These are phyloP conservation scores for Wickerhamomyces sp. DNA, from an alignment of 1,139 yeast species.

Conservation along the genomic window DNA sequence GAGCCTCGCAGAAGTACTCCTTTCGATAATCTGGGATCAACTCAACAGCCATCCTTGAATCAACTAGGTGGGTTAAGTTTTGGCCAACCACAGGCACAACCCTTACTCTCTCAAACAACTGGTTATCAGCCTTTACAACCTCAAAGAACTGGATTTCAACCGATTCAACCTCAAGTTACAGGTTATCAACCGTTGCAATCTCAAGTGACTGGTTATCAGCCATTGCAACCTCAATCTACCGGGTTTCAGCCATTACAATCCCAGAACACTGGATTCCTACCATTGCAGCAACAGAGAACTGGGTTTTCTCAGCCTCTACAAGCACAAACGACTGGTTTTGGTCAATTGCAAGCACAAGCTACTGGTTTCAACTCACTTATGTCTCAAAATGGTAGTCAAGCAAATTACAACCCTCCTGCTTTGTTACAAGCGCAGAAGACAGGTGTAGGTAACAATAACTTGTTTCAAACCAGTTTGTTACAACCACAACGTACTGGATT, in stretches of 20 bases:
- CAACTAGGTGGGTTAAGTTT: constrained; percentile 23
- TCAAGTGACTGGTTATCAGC: constrained; percentile 36
- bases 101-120: constrained; percentile 21
- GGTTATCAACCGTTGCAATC: constrained; percentile 28
- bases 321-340: constrained; percentile 38
- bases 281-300: constrained; percentile 30
- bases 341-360: constrained; percentile 26
- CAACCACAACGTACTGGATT: constrained; percentile 41
- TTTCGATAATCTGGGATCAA: constrained; percentile 23
- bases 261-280: constrained; percentile 12
- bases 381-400: constrained; percentile 30
- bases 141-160: constrained; percentile 13
- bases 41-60: constrained; percentile 18
- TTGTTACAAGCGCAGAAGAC: constrained; percentile 34
- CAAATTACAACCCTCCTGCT: constrained; percentile 21
- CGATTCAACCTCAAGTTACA: constrained; percentile 10
- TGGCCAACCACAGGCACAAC: constrained; percentile 26
- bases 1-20: constrained; percentile 25
- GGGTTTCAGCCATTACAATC: constrained; percentile 11
- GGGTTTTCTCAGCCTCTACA: constrained; percentile 24
- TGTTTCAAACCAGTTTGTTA: constrained; percentile 69
- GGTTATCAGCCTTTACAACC: constrained; percentile 24
- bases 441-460: constrained; percentile 28
- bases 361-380: constrained; percentile 33
- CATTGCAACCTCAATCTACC: constrained; percentile 25